Base-by-base conservation (phyloP, 345 rosid species). In the Schrenkiella parvula region DNA sequence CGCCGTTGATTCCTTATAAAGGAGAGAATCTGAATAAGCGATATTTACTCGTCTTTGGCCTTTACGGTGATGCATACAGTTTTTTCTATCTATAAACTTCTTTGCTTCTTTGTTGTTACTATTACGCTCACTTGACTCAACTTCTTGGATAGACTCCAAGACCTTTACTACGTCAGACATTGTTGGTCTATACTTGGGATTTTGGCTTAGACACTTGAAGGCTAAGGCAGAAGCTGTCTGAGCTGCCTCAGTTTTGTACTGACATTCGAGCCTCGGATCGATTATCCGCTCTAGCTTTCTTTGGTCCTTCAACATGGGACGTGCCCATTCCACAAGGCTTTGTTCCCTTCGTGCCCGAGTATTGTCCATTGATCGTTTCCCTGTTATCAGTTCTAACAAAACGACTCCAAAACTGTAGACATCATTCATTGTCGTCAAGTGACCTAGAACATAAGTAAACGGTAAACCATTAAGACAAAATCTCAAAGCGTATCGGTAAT, bases 351-450 rank as follows among this genome's bases (percentile, higher is more conserved):
- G 58, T 18, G 80, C 73, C 2, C 96, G 83, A 0, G 59, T 80
- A 22, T 51, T 86, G 64, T 88, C 95, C 76, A 89, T 26, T 0
- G 96, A 76, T 26, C 82, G 77, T 73, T 64, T 87, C 0, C 91
- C 97, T 0, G 88, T 83, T 23, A 91, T 56, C 25, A 89, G 71
- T 62, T 91, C 97, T 12, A 91, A 26, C 38, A 91, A 66, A 56
- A 89, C 97, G 0, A 81, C 97, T 25, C 97, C 96, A 19, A 89
- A 91, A 64, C 97, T 80, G 52, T 82, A 91, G 41, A 87, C 91
- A 21, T 89, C 93, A 25, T 88, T 91, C 86, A 75, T 83, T 6
- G 79, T 86, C 22, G 97, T 89, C 61, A 91, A 74, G 70, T 89
- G 97, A 72, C 96, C 96, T 91, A 82, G 28, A 13, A 46, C 22